Percentiles rank a stretch among this genome's conserved stretches.
Evolutionary conservation across 2,329 filamentous ascomycete species (phyloP).

Genomic region (Exophiala bonariae): DNA sequence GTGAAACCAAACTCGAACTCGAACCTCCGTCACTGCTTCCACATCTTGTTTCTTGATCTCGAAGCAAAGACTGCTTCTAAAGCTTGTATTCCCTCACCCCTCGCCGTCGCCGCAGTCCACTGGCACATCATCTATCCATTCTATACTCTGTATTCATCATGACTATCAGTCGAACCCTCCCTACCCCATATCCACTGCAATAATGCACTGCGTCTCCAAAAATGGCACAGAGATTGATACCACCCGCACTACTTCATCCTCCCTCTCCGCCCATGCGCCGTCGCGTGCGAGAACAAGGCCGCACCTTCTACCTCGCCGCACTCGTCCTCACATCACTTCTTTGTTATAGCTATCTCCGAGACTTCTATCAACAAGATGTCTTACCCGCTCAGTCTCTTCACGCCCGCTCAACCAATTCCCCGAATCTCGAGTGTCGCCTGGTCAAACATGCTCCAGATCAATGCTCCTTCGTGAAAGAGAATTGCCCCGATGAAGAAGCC

Average conservation of each 20-base stretch:
- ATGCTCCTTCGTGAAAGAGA: constrained; percentile 78
- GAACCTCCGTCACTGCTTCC: no score
- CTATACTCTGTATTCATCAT: no score
- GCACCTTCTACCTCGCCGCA: constrained; percentile 23
- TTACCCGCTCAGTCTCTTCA: constrained; percentile 4
- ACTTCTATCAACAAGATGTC: constrained; percentile 1
- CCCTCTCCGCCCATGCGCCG: constrained; percentile 4
- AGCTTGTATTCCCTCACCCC: no score
- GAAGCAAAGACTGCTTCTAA: no score
- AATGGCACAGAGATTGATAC: background rate
- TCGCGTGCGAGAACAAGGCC: constrained; percentile 17
- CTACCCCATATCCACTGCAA: no score
- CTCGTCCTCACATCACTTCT: constrained; percentile 23
- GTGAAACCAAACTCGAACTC: no score
- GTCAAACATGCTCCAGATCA: constrained; percentile 78
- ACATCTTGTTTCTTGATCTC: no score
- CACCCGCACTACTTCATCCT: background rate
- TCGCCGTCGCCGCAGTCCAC: no score
- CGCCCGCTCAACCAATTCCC: constrained; percentile 16
- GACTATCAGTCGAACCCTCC: no score
- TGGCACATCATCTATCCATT: no score
- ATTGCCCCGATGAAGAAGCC: constrained; percentile 87
- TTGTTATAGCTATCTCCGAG: constrained; percentile 20
- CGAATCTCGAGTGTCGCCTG: constrained; percentile 60
- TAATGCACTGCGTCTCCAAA: background rate